Percentiles rank a stretch among this genome's conserved stretches.
Evolutionary conservation across 768 basidiomycete genomes (phyloP).

Genomic region (Termitomyces sp.): DNA sequence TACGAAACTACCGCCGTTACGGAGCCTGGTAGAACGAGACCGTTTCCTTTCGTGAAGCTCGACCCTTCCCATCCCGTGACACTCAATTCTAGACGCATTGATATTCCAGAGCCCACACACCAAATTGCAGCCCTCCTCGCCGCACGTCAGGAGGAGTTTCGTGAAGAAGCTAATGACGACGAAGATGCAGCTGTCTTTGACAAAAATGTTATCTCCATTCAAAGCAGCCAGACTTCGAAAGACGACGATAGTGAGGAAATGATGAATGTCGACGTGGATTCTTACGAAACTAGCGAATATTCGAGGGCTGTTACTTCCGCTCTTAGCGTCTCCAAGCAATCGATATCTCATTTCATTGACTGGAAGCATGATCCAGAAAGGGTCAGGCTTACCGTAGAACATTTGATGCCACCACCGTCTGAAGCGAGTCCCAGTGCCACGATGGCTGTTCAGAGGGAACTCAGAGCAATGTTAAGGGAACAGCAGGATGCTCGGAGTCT

Average conservation of each 20-base stretch:
- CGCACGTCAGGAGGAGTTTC: constrained; percentile 34
- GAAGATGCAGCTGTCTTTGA: constrained; percentile 37
- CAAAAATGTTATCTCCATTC: constrained; percentile 12
- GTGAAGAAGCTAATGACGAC: constrained; percentile 44
- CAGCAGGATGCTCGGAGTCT: constrained; percentile 45
- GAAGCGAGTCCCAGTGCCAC: constrained; percentile 53
- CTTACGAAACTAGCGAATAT: constrained; percentile 30
- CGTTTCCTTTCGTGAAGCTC: constrained; percentile 41
- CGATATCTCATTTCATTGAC: constrained; percentile 31
- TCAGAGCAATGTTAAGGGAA: constrained; percentile 58
- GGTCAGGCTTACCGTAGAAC: constrained; percentile 39
- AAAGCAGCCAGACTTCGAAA: constrained; percentile 14
- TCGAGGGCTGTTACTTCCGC: constrained; percentile 17
- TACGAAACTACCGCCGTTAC: constrained; percentile 7
- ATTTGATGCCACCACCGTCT: constrained; percentile 58
- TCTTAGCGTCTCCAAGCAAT: constrained; percentile 7
- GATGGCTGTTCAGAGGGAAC: constrained; percentile 58
- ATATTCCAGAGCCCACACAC: constrained; percentile 57
- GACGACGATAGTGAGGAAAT: constrained; percentile 42
- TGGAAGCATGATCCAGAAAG: constrained; percentile 56
- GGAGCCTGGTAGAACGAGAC: background rate
- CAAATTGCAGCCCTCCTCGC: constrained; percentile 48
- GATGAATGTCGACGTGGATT: constrained; percentile 37
- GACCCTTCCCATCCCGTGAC: constrained; percentile 30
- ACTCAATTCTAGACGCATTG: constrained; percentile 26